A percentile compares a stretch with the other conserved stretches of the same genome.
phyloP scores from a whole-genome alignment of 1,284 basidiomycete species.

The Volvariella volvacea region DNA sequence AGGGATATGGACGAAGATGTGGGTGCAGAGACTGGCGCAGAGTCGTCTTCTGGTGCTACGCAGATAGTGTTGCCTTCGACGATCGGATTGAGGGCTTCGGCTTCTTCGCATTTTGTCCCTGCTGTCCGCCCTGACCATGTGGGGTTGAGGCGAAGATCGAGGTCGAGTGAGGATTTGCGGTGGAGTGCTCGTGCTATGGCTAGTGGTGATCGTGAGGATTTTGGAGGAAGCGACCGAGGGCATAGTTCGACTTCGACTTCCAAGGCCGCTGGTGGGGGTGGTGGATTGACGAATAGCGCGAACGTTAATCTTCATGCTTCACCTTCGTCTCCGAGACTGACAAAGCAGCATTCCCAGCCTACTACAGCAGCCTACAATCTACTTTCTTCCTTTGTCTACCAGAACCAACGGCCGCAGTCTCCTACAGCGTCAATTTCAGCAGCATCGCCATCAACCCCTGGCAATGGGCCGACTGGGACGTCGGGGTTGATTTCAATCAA shows the following conservation, averaged over 20 bases:
- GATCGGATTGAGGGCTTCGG: conserved; percentile 49
- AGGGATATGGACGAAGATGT: conserved; percentile 25
- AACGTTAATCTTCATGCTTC: conserved; percentile 14
- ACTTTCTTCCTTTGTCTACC: conserved; percentile 42
- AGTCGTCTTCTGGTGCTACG: conserved; percentile 43
- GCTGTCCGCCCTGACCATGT: conserved; percentile 12
- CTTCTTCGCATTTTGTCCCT: conserved; percentile 24
- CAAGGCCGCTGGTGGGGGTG: conserved; percentile 12
- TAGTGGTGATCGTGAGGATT: not conserved
- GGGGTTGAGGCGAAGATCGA: no score
- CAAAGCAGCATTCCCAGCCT: conserved; percentile 28
- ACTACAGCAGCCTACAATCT: conserved; percentile 51
- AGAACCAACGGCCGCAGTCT: conserved; percentile 11
- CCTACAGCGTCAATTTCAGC: conserved; percentile 24
- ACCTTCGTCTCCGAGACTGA: conserved; percentile 22
- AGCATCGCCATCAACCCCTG: conserved; percentile 20
- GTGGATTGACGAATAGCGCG: no score
- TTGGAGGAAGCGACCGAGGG: conserved; percentile 10
- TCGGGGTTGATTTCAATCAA: conserved; percentile 1
- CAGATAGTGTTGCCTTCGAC: conserved; percentile 62
- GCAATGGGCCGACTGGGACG: not conserved
- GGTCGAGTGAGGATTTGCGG: no score
- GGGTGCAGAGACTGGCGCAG: no score
- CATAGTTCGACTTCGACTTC: conserved; percentile 16
- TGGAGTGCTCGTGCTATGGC: no score